Evolutionary conservation across 768 basidiomycete species (phyloP), one percentile per base, ranked within the genome.

Genomic region (Collybiopsis luxurians): DNA sequence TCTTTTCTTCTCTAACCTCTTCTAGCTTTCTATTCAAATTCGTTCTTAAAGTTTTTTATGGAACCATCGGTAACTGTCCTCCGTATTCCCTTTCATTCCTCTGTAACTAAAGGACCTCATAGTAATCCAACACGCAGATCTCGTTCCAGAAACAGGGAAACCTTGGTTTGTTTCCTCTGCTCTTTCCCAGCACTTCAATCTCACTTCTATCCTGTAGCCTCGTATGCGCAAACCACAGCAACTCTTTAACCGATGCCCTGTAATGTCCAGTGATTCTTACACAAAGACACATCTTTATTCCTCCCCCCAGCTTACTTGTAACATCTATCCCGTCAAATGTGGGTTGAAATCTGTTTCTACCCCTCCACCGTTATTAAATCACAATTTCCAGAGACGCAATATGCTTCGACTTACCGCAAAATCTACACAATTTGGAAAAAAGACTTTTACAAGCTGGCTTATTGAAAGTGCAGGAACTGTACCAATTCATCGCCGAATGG

Each of bases 41-140:
- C 62, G 91, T 93, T 2, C 84, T 95, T 64, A 90, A 90, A 67
- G 90, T 94, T 60, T 95, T 95, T 73, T 95, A 95, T 69, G 90
- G 90, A 1, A 83, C 87, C 10, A 92, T 95, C 55, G n/a, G n/a
- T n/a, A n/a, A n/a, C n/a, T n/a, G n/a, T n/a, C n/a, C n/a, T n/a
- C n/a, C n/a, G n/a, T n/a, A n/a, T n/a, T n/a, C n/a, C n/a, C n/a
- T n/a, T n/a, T n/a, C n/a, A n/a, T n/a, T n/a, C n/a, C n/a, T n/a
- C n/a, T n/a, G n/a, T n/a, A n/a, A n/a, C n/a, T n/a, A n/a, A n/a
- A n/a, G n/a, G n/a, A n/a, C n/a, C n/a, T n/a, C n/a, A n/a, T n/a
- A n/a, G 89, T 95, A 24, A 80, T 95, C 15, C 91, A 95, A 69
- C 89, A 90, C 66, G 75, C 76, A 3, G 74, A 91, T 45, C 71